phyloP scores from a whole-genome alignment of 441 rosid species.

The Erysimum cheiri region DNA sequence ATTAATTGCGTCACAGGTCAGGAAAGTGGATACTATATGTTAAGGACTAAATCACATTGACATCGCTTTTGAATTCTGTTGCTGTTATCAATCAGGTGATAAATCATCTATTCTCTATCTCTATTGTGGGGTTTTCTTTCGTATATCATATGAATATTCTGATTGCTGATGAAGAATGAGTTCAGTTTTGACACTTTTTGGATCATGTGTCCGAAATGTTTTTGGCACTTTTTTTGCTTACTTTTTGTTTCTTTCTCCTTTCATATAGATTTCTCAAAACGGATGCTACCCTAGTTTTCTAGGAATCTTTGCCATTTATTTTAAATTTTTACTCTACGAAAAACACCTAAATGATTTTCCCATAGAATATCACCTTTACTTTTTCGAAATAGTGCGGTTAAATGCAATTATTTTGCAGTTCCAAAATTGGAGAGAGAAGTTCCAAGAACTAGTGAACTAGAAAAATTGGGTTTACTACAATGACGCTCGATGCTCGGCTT shows the following conservation, averaged over 20 bases:
- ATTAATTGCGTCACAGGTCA: constrained; percentile 1
- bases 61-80: neutral
- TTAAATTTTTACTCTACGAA: neutral
- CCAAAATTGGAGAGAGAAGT: neutral
- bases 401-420: constrained; percentile 1
- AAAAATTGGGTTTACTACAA: constrained; percentile 20
- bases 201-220: neutral
- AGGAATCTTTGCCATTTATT: neutral
- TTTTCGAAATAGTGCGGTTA: neutral
- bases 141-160: neutral
- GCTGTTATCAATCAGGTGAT: constrained; percentile 1
- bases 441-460: neutral
- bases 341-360: neutral
- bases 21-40: neutral
- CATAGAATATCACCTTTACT: neutral
- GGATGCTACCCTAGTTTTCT: neutral
- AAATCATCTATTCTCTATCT: neutral
- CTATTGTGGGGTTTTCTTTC: neutral
- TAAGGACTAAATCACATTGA: constrained; percentile 1
- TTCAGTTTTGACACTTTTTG: neutral
- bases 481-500: constrained; percentile 43
- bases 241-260: neutral
- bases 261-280: neutral
- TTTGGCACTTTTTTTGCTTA: neutral
- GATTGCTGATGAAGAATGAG: neutral